These are phyloP conservation scores for Dacryopinax primogenitus DNA, from an alignment of 768 basidiomycete genomes.

Conservation along the genomic window DNA sequence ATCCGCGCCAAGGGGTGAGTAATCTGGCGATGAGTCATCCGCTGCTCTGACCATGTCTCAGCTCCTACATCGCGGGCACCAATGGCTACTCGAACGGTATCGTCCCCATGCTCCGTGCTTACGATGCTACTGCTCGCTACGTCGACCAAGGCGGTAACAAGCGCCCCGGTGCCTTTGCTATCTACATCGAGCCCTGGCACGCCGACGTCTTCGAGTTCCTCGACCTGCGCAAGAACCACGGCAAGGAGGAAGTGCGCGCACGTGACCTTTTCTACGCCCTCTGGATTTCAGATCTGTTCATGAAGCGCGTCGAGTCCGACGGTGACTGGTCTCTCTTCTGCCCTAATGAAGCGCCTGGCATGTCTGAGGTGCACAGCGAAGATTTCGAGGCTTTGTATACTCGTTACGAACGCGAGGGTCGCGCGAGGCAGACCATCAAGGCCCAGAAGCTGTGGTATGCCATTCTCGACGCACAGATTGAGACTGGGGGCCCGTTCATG, in stretches of 20 bases:
- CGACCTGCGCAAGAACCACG: constrained; percentile 96
- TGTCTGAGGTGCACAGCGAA: constrained; percentile 76
- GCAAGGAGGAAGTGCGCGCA: constrained; percentile 93
- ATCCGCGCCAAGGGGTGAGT: constrained; percentile 81
- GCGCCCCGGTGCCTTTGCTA: constrained; percentile 94
- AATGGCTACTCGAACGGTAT: constrained; percentile 99
- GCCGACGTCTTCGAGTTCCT: constrained; percentile 94
- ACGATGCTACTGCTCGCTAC: constrained; percentile 94
- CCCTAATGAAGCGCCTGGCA: constrained; percentile 85
- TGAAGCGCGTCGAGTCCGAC: constrained; percentile 89
- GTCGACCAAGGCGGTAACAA: constrained; percentile 99
- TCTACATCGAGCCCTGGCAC: constrained; percentile 99
- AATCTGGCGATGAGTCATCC: background rate
- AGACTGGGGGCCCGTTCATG: constrained; percentile 99
- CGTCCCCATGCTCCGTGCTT: constrained; percentile 96
- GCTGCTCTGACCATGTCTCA: constrained; percentile 23
- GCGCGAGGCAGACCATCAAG: constrained; percentile 67
- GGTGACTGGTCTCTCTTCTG: constrained; percentile 95
- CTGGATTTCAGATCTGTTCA: constrained; percentile 97
- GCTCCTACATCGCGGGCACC: constrained; percentile 97
- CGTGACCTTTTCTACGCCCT: constrained; percentile 96
- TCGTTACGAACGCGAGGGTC: constrained; percentile 81
- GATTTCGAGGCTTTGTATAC: constrained; percentile 81
- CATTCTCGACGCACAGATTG: constrained; percentile 89
- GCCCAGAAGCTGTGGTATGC: constrained; percentile 99